Evolutionary conservation across 1,284 basidiomycete species (phyloP), one percentile per base, ranked within the genome.

Genomic region (Trichosporon faecale): DNA sequence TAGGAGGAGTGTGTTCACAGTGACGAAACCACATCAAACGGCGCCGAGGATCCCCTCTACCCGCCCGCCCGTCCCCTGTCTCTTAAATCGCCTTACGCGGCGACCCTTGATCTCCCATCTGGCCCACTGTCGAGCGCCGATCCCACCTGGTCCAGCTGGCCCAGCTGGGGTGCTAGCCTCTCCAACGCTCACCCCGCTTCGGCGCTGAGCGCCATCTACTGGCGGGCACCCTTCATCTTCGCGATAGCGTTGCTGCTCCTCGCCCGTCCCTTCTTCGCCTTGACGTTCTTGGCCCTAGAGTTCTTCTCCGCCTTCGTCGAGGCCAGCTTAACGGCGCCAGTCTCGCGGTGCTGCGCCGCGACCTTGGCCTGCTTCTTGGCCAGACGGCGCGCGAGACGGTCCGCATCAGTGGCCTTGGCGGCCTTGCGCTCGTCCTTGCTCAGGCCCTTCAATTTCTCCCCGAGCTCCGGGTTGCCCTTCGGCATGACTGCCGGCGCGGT

Each of bases 361-460:
- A 72, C 66, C 64, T 76, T 76, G 65, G 88, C 85, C 83, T 91
- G 90, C 84, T 95, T 95, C 88, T 97, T 97, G 63, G 92, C 92
- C 77, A 95, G 79, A 66, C 95, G 87, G 66, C 95, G 85, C 55
- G 91, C 91, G 61, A 93, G 86, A 55, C 95, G 89, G 67, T 92
- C 91, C 0, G 89, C 86, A 78, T 97, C 91, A 18, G 86, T 77
- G 0, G 89, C 86, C 84, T 98, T 98, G 76, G 86, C 88, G 57
- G 88, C 85, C 85, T 95, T 96, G 70, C 95, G 88, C 73, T 91
- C 91, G 12, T 92, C 91, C 82, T 95, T 95, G n/a, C 90, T 87
- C 44, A 96, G 84, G 64, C 88, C 86, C 35, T 87, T 88, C 55
- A 97, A 85, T 78, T 89, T 89, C 72, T 88, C 88, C 5, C 94